A percentile compares a stretch with the other conserved stretches of the same genome.
Conservation (phyloP, 2,329 filamentous ascomycete species). For the Akanthomyces muscarius region DNA sequence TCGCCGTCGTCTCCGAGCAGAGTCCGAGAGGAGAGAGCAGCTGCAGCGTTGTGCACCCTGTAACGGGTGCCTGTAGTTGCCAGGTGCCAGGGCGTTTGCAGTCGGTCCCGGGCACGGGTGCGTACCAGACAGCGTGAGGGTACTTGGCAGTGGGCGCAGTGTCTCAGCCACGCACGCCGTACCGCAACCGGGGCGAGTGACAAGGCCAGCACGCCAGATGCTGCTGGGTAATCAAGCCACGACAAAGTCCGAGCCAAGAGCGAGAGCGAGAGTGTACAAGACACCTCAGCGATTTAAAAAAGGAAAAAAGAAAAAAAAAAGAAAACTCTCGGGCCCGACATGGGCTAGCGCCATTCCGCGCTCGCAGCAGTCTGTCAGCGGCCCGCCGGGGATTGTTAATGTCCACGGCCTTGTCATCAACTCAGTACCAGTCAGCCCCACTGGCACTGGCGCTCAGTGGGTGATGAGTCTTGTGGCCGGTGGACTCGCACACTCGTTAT, state of each 20-base stretch:
- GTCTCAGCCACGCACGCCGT: slow-evolving; percentile 4
- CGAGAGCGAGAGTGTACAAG: background rate
- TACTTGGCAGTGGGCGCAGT: slow-evolving; percentile 7
- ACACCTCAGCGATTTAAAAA: too few relatives aligned
- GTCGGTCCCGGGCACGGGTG: background rate
- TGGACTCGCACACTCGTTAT: slow-evolving; percentile 12
- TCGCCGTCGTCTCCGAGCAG: background rate
- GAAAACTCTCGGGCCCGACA: background rate
- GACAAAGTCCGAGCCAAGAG: slow-evolving; percentile 4
- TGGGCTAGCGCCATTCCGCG: background rate
- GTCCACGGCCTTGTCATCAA: slow-evolving; percentile 15
- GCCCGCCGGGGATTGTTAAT: slow-evolving; percentile 18
- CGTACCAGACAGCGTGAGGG: slow-evolving; percentile 13
- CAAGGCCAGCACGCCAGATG: background rate
- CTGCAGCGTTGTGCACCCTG: background rate
- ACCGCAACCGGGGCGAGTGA: slow-evolving; percentile 18
- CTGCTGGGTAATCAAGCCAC: background rate
- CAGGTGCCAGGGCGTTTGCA: background rate
- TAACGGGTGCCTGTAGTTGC: background rate
- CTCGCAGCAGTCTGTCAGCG: slow-evolving; percentile 8
- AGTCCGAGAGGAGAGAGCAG: background rate
- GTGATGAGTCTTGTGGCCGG: slow-evolving; percentile 19
- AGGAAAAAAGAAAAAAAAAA: background rate
- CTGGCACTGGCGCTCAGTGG: background rate
- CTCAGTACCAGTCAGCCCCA: background rate